Percentiles rank a stretch among this genome's conserved stretches.
phyloP scores from a whole-genome alignment of 2,329 filamentous ascomycete genomes.

The Anisogramma anomala region DNA sequence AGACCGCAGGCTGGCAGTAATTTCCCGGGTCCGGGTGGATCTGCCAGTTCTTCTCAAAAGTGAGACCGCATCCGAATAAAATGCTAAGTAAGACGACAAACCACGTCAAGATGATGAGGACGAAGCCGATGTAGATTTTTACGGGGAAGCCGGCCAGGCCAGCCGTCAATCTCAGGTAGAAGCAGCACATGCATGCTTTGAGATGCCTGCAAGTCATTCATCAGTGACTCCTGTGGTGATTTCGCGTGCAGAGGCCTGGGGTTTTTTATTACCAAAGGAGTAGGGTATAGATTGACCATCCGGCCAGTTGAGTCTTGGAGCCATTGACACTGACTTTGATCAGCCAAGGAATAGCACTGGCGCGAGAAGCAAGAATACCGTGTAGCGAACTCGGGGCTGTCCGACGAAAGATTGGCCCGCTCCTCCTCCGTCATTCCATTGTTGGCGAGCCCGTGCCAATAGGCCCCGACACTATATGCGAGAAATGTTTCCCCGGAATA shows the following conservation, averaged over 20 bases:
- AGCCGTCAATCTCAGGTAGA: conserved; percentile 11
- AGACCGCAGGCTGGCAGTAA: conserved; percentile 28
- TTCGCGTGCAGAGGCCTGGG: not conserved
- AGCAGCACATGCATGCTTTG: not conserved
- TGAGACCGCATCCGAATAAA: conserved; percentile 24
- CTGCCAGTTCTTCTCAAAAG: conserved; percentile 29
- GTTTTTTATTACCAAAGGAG: conserved; percentile 18
- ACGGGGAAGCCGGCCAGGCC: conserved; percentile 18
- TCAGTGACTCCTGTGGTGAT: not conserved
- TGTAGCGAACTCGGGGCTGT: conserved; percentile 20
- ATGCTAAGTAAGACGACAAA: conserved; percentile 24
- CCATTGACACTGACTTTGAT: conserved; percentile 21
- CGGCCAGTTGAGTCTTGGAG: conserved; percentile 25
- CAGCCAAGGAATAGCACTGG: not conserved
- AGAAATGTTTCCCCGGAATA: conserved; percentile 17
- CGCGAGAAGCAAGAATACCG: conserved; percentile 15
- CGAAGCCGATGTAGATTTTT: conserved; percentile 25
- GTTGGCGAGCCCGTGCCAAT: conserved; percentile 23
- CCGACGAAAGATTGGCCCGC: conserved; percentile 18
- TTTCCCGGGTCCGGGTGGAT: conserved; percentile 31
- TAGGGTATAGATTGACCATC: conserved; percentile 19
- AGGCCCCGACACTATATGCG: conserved; percentile 21
- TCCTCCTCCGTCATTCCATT: conserved; percentile 24
- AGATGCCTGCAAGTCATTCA: not conserved
- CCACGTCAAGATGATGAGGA: conserved; percentile 23